phyloP scores from a whole-genome alignment of 2,329 filamentous ascomycete species.

The Fusarium secorum region DNA sequence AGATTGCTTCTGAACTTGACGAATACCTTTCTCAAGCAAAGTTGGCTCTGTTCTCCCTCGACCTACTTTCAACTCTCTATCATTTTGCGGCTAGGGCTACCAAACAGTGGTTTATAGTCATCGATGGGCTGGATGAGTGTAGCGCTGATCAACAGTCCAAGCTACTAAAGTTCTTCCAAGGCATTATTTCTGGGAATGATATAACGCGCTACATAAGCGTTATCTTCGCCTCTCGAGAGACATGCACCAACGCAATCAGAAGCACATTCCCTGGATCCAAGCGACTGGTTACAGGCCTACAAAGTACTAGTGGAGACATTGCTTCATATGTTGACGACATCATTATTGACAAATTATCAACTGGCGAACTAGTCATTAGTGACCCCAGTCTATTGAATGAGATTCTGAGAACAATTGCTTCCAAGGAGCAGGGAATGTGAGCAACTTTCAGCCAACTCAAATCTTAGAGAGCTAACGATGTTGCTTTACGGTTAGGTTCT shows the following conservation, averaged over 20 bases:
- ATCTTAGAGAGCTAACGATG: rapidly evolving
- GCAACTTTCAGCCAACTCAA: rapidly evolving
- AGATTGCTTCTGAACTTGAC: not conserved
- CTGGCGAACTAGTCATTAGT: rapidly evolving
- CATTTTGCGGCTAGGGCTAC: rapidly evolving
- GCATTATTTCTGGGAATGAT: rapidly evolving
- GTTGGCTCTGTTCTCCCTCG: not conserved
- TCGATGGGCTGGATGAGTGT: not conserved
- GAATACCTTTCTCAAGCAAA: rapidly evolving
- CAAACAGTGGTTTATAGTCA: not conserved
- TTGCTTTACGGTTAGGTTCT: not conserved
- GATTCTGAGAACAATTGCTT: not conserved
- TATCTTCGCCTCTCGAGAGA: not conserved
- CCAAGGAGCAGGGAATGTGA: not conserved
- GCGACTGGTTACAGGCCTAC: not conserved
- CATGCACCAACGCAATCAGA: not conserved
- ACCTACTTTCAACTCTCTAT: rapidly evolving
- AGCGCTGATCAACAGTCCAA: not conserved
- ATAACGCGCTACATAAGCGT: not conserved
- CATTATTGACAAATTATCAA: not conserved
- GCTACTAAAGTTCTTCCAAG: not conserved
- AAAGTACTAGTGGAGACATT: not conserved
- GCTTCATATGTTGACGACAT: not conserved
- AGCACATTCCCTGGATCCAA: not conserved
- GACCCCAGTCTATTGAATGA: rapidly evolving